Evolutionary conservation across 345 rosid genomes (phyloP), one percentile per base, ranked within the genome.

Genomic region (Gossypium rotundifolium): DNA sequence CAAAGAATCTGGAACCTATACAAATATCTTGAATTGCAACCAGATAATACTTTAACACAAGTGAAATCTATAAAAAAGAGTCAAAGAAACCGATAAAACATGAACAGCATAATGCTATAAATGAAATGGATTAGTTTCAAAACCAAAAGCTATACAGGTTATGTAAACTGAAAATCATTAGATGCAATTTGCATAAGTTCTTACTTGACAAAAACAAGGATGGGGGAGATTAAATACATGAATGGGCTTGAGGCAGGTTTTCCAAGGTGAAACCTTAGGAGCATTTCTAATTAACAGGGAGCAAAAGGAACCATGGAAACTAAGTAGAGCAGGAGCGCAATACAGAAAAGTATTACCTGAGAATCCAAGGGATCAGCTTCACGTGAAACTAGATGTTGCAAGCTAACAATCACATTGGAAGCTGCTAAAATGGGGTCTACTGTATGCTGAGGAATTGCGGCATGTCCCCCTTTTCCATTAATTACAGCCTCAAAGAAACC

Each of bases 321-420:
- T 64, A 53, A 53, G 51, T 14, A 18, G n/a, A 29, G 53, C 20
- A 5, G 0, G 1, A 3, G 17, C 3, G 5, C 3, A 14, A 22
- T 23, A 22, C n/a, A 65, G 14, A 61, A 55, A 72, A 51, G 2
- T 13, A 70, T n/a, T 76, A 94, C 98, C 90, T 87, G 93, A 0
- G 98, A 90, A 78, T 94, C 95, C 75, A 92, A 75, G 46, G 97
- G 97, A 81, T 94, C 97, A 0, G 93, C 86, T 74, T 94, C 98
- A 20, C 97, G 93, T 7, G 98, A 91, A 77, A 94, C 82, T 7
- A 92, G 89, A 74, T 91, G 91, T 74, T 94, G 96, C 74, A 92
- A 88, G 77, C 95, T 91, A 27, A 91, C 83, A 22, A 94, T 76
- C 29, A 90, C 87, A 65, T 78, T 88, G 7, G 98, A 87, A 82